Evolutionary conservation across 1,139 yeast genomes (phyloP), one percentile per base, ranked within the genome.

Genomic region (Citeromyces hawaiiensis): DNA sequence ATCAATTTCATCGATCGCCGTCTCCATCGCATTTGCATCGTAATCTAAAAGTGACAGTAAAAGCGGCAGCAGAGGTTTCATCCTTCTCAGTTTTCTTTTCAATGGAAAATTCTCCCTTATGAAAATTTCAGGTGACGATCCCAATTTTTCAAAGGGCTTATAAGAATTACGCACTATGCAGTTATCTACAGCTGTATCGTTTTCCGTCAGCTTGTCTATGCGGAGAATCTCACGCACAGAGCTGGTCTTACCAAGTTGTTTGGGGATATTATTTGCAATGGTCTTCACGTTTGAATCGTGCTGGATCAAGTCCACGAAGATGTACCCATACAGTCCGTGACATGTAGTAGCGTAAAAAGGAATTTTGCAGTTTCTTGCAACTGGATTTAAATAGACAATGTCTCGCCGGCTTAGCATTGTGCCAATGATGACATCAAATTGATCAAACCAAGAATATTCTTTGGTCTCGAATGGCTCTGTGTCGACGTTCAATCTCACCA

Each of bases 311-410:
- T 93, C 98, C 3, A 78, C 77, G 51, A 88, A 76, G 2, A 85
- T 70, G 52, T 75, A 83, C 1, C 96, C 96, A 55, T 72, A 86
- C 55, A 87, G 61, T 0, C 98, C 98, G 54, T 81, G 83, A 7
- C 76, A 54, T 0, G 80, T 82, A 0, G 85, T 62, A 4, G 73
- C 68, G 54, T 83, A 86, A 35, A 91, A 63, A 2, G 94, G 85
- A 29, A 78, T 70, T 27, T 64, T 63, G 21, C 68, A 60, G 2
- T 52, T 42, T 47, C 96, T 69, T 2, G 88, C 68, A 19, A 68
- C 56, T 0, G 51, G 50, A 52, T 86, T 83, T 31, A 81, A 48
- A 14, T 51, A 45, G 7, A 61, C 42, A 10, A 74, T 58, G 32
- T 75, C 68, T 0, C 47, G 38, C 38, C 67, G 66, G 6, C 53